These are phyloP conservation scores for Physcomitrellopsis africana DNA, from an alignment of 225 moss, liverwort and hornwort species.

Conservation along the genomic window DNA sequence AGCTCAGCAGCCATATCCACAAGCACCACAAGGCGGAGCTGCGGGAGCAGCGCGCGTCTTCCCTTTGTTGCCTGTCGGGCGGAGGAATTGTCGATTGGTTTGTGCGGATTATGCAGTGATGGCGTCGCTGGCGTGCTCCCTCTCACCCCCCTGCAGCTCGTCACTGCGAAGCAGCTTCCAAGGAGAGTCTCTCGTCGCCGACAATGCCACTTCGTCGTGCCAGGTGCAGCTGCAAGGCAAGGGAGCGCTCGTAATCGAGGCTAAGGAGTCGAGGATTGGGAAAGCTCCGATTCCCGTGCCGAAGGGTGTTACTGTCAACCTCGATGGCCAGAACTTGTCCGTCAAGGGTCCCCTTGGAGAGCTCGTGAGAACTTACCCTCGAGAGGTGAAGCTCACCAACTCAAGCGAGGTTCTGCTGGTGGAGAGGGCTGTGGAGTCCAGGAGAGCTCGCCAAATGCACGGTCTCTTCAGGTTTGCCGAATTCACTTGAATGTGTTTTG, in stretches of 20 bases:
- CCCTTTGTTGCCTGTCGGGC: too few species aligned
- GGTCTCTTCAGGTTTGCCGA: slow-evolving; percentile 74
- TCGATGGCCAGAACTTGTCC: slow-evolving; percentile 72
- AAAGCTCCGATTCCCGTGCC: slow-evolving; percentile 78
- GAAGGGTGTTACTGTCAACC: slow-evolving; percentile 64
- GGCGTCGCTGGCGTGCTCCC: slow-evolving; percentile 61
- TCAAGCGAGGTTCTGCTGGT: slow-evolving; percentile 61
- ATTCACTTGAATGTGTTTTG: neutral
- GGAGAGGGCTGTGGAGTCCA: slow-evolving; percentile 76
- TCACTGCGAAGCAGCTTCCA: slow-evolving; percentile 50
- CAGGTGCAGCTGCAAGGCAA: slow-evolving; percentile 34
- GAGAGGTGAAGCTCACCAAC: slow-evolving; percentile 71
- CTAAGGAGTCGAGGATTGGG: slow-evolving; percentile 98
- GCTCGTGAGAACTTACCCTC: slow-evolving; percentile 72
- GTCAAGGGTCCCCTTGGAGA: slow-evolving; percentile 95
- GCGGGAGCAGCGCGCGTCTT: too few species aligned
- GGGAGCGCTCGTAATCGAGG: slow-evolving; percentile 67
- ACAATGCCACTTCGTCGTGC: slow-evolving; percentile 26
- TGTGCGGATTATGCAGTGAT: slow-evolving; percentile 32
- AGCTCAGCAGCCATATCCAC: slow-evolving; percentile 43
- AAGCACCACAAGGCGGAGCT: neutral
- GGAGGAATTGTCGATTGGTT: too few species aligned
- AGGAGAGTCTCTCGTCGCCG: slow-evolving; percentile 39
- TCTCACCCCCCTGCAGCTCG: slow-evolving; percentile 38
- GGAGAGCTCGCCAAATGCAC: slow-evolving; percentile 98